Conservation (phyloP, 1,284 basidiomycete species). For the Leccinum solheimii region DNA sequence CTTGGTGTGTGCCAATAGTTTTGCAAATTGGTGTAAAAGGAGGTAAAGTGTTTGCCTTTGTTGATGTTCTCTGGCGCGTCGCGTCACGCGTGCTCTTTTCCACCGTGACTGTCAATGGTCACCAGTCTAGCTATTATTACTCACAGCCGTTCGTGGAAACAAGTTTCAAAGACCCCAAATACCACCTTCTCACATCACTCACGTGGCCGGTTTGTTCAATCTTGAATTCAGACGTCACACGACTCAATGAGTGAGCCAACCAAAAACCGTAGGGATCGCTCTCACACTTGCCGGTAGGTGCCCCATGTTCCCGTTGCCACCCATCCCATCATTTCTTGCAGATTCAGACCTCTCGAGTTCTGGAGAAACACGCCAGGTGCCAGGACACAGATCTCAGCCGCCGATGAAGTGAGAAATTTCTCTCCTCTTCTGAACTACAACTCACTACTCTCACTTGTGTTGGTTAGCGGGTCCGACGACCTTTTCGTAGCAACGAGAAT, state of each 20-base stretch:
- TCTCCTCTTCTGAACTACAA: background rate
- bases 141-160: background rate
- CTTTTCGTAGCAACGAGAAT: conserved; percentile 15
- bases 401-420: conserved; percentile 18
- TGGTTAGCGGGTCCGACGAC: conserved; percentile 12
- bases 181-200: background rate
- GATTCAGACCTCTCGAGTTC: conserved; percentile 17
- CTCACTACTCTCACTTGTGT: conserved; percentile 11
- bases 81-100: conserved; percentile 28
- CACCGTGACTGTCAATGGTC: too few species aligned
- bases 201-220: too few species aligned
- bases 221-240: background rate
- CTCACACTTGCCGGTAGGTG: conserved; percentile 24
- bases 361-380: conserved; percentile 19
- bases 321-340: background rate
- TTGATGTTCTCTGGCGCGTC: conserved; percentile 25
- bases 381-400: conserved; percentile 21
- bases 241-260: conserved; percentile 12
- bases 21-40: too few species aligned
- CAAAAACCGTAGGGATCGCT: conserved; percentile 34
- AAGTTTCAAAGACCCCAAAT: background rate
- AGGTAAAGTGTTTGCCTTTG: conserved; percentile 25
- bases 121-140: background rate
- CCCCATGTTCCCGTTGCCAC: background rate
- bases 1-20: too few species aligned